Percentiles rank a stretch among this genome's conserved stretches.
Evolutionary conservation across 129 eudicot genomes (phyloP).

Genomic region (Flaveria bidentis): DNA sequence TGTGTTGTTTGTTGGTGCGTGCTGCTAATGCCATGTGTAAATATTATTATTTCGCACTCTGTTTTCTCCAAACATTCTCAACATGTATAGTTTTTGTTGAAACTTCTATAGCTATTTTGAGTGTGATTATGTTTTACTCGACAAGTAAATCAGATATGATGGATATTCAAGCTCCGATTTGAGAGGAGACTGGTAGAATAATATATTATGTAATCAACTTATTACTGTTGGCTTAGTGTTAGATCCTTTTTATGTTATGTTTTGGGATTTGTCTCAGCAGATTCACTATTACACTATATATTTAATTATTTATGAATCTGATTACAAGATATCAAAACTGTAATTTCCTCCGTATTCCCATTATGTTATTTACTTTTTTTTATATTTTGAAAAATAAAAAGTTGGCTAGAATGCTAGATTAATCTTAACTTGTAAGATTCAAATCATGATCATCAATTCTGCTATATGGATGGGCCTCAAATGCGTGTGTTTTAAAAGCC

Average conservation of each 20-base stretch:
- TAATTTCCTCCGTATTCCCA: not conserved
- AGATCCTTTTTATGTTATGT: not conserved
- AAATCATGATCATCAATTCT: no score
- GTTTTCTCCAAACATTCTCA: not conserved
- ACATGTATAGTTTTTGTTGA: not conserved
- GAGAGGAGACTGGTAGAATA: not conserved
- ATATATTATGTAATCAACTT: not conserved
- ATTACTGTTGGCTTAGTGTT: not conserved
- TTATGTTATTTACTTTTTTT: not conserved
- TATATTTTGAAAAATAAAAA: not conserved
- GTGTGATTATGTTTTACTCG: not conserved
- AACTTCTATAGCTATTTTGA: not conserved
- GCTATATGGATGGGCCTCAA: not conserved
- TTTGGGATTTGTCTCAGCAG: not conserved
- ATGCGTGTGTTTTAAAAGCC: not conserved
- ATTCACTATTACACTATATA: not conserved
- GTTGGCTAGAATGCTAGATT: not conserved
- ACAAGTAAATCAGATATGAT: not conserved
- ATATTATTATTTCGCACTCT: not conserved
- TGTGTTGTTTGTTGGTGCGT: not conserved
- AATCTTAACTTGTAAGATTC: not conserved
- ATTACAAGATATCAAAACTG: not conserved
- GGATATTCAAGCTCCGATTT: not conserved
- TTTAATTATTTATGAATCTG: not conserved
- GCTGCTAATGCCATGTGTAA: not conserved